Evolutionary conservation across 2,329 filamentous ascomycete species (phyloP), one percentile per base, ranked within the genome.

Genomic region (Tolypocladium tropicale): DNA sequence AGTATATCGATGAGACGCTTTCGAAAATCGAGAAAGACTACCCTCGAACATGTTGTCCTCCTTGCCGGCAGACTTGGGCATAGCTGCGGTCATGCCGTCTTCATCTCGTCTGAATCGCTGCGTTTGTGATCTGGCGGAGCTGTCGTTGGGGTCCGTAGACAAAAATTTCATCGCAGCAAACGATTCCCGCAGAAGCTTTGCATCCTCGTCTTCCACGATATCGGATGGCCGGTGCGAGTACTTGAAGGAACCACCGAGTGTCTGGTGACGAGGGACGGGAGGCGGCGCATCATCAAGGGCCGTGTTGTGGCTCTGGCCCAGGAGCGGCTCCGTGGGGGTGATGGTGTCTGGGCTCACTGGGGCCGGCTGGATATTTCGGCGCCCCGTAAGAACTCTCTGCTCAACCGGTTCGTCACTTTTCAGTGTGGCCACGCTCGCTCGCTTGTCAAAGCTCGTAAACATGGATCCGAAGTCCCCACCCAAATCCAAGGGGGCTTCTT

Each of bases 401-500:
- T 70, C 68, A 5, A 69, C 66, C 10, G 66, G 60, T 12, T 68
- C 68, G 36, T 74, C 72, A 23, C 72, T 74, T 53, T 73, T 76
- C 55, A 79, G 58, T 4, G 78, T 80, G n/a, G 70, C 70, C 52
- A 75, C 71, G 62, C 79, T 80, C 25, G 76, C 71, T 58, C 79
- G 72, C 67, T 83, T 83, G 59, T 81, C 79, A 52, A 81, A 80
- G n/a, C 70, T 73, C 12, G 72, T 71, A 43, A 83, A 74, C 77
- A 84, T 80, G 56, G 74, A 79, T 57, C 78, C 75, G 59, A 84
- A 81, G 62, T 84, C 81, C 51, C 80, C 76, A 18, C 81, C 81
- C 52, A 84, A 65, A 62, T 83, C 80, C 18, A 84, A 63, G 43
- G 68, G 67, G 55, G 75, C 62, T 32, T 71, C 67, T 28, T 75